Evolutionary conservation across 1,139 yeast species (phyloP).

Genomic region (Zygosaccharomyces sapae): DNA sequence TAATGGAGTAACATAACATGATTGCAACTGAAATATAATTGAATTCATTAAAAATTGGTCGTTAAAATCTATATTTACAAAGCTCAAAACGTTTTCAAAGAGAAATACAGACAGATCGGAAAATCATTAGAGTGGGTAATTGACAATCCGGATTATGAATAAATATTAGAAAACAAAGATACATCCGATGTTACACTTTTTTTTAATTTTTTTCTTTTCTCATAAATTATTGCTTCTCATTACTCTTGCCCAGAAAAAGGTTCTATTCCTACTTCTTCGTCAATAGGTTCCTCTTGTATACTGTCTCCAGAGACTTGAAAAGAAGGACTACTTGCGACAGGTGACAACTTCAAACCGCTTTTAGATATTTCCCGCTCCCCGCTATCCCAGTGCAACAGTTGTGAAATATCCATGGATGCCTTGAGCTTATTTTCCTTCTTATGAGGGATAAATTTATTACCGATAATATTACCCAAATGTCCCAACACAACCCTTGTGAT

Average conservation of each 20-base stretch:
- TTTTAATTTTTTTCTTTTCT: too few species aligned
- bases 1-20: too few species aligned
- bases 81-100: too few species aligned
- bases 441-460: conserved; percentile 62
- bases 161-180: too few species aligned
- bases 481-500: conserved; percentile 61
- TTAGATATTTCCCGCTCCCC: too few species aligned
- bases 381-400: conserved; percentile 17
- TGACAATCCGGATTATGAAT: too few species aligned
- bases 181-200: too few species aligned
- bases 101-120: too few species aligned
- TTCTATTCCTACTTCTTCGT: conserved; percentile 1
- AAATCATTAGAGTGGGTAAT: background rate
- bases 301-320: background rate
- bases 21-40: too few species aligned
- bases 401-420: conserved; percentile 22
- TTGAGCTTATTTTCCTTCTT: conserved; percentile 34
- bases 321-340: background rate
- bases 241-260: background rate
- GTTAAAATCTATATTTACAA: too few species aligned
- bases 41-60: too few species aligned
- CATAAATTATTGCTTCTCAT: background rate
- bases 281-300: background rate
- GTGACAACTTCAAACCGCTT: background rate
- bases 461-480: conserved; percentile 76